phyloP scores from a whole-genome alignment of 805 yeast genomes.

The Candida suzukii region DNA sequence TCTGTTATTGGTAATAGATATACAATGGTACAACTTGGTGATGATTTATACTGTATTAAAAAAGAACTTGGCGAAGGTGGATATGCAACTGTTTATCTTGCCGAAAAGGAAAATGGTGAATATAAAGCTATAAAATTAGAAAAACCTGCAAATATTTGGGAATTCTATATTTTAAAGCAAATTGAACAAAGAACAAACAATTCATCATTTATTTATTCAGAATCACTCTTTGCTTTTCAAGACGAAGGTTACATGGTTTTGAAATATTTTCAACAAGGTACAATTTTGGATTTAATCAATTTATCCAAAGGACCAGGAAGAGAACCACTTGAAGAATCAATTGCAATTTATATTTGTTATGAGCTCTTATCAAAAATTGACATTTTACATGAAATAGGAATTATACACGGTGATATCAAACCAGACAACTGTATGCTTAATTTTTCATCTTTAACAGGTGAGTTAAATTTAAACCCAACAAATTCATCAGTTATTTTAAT shows the following conservation, averaged over 20 bases:
- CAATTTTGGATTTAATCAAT: constrained; percentile 63
- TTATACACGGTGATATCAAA: constrained; percentile 80
- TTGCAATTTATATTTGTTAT: constrained; percentile 55
- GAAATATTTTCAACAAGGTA: constrained; percentile 64
- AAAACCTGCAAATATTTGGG: constrained; percentile 70
- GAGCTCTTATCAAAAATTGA: constrained; percentile 58
- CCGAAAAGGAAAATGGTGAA: constrained; percentile 51
- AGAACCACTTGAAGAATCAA: constrained; percentile 45
- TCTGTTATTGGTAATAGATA: constrained; percentile 22
- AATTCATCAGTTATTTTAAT: constrained; percentile 33
- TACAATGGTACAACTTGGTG: constrained; percentile 37
- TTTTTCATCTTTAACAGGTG: constrained; percentile 24
- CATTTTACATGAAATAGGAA: constrained; percentile 53
- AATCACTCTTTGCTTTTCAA: constrained; percentile 44
- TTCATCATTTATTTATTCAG: constrained; percentile 31
- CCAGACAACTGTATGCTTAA: constrained; percentile 83
- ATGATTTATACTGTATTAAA: constrained; percentile 39
- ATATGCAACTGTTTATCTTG: constrained; percentile 66
- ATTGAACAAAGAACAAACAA: constrained; percentile 34
- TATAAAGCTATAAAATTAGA: constrained; percentile 68
- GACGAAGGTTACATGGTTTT: constrained; percentile 68
- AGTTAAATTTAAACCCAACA: constrained; percentile 1
- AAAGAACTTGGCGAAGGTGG: constrained; percentile 75
- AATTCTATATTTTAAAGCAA: constrained; percentile 62
- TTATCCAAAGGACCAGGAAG: constrained; percentile 26